These are phyloP conservation scores for Alternaria brassicicola DNA, from an alignment of 2,329 filamentous ascomycete species.

Conservation along the genomic window DNA sequence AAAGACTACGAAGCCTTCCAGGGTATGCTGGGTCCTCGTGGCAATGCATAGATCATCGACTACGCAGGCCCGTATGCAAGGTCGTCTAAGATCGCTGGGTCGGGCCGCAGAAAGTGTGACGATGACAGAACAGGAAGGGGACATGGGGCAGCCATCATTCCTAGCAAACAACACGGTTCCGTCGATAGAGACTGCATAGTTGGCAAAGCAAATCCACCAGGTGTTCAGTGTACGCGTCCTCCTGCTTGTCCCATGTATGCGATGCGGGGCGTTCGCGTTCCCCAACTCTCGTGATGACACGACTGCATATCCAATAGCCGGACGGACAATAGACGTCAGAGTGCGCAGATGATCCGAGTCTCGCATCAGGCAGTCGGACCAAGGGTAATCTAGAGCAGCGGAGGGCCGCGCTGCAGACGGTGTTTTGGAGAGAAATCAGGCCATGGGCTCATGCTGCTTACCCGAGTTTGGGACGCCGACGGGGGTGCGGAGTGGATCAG, in stretches of 20 bases:
- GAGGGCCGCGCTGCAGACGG: neutral
- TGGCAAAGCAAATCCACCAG: conserved; percentile 7
- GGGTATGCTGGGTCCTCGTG: neutral
- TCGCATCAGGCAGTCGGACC: conserved; percentile 7
- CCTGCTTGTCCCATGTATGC: neutral
- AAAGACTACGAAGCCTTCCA: neutral
- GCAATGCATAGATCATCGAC: neutral
- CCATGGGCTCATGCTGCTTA: conserved; percentile 13
- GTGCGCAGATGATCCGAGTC: conserved; percentile 13
- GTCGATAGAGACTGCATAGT: conserved; percentile 2
- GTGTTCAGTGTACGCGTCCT: neutral
- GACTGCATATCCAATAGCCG: conserved; percentile 7
- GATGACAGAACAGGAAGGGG: neutral
- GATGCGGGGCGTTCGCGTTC: neutral
- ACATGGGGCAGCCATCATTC: conserved; percentile 5
- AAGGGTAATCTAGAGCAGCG: conserved; percentile 2
- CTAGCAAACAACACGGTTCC: neutral
- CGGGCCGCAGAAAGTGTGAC: neutral
- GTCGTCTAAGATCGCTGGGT: neutral
- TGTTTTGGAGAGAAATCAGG: conserved; percentile 9
- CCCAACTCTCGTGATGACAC: conserved; percentile 9
- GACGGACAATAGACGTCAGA: neutral
- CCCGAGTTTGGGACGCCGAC: conserved; percentile 4
- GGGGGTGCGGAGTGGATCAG: neutral
- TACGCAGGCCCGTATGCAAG: neutral